Evolutionary conservation across 108 stramenopile genomes (phyloP).

Genomic region (Cyclotella atomus): DNA sequence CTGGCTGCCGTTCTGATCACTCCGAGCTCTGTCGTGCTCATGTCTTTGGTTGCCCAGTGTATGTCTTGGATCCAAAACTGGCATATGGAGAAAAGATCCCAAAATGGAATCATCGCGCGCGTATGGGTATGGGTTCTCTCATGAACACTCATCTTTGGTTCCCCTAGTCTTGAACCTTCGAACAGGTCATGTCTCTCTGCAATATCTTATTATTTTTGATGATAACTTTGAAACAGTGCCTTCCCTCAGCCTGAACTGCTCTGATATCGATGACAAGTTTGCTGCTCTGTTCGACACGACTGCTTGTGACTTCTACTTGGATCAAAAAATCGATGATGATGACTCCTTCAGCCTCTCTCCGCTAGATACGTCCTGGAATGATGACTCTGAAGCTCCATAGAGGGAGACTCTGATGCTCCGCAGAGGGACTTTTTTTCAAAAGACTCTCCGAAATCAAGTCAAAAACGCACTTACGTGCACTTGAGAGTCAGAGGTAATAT

Average conservation of each 20-base stretch:
- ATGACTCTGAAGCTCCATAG: too few relatives aligned
- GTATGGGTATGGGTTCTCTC: slow-evolving; percentile 42
- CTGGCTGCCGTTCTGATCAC: not conserved
- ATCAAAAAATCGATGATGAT: not conserved
- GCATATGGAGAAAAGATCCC: slow-evolving; percentile 49
- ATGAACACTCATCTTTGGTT: slow-evolving; percentile 39
- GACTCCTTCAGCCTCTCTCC: too few relatives aligned
- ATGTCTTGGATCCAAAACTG: slow-evolving; percentile 50
- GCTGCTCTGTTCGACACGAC: not conserved
- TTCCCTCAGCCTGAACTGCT: not conserved
- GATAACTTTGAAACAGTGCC: not conserved
- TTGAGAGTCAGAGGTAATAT: too few relatives aligned
- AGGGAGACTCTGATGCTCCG: too few relatives aligned
- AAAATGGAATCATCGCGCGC: slow-evolving; percentile 50
- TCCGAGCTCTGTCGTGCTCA: slow-evolving; percentile 17
- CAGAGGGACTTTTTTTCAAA: too few relatives aligned
- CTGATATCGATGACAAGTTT: not conserved
- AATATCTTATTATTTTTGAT: not conserved
- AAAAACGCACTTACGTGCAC: too few relatives aligned
- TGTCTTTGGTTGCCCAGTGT: slow-evolving; percentile 50
- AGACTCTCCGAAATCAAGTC: too few relatives aligned
- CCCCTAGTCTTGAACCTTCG: slow-evolving; percentile 41
- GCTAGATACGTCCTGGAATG: too few relatives aligned
- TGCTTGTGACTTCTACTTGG: not conserved
- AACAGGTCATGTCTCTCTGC: not conserved